These are phyloP conservation scores for Phragmites australis DNA, from an alignment of 176 grass and related monocot genomes.

Conservation along the genomic window DNA sequence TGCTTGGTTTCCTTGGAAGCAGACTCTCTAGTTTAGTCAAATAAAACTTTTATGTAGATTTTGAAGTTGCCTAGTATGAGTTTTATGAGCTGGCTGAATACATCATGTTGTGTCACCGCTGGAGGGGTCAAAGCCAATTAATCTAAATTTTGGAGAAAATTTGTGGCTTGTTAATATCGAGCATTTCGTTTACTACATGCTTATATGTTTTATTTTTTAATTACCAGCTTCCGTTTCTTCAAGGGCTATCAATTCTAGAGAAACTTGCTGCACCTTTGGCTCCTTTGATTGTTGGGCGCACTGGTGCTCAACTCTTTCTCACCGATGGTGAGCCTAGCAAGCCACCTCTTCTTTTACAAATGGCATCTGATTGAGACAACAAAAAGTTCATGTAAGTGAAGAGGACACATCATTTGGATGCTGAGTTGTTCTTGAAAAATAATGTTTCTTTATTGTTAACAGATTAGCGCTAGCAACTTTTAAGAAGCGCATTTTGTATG, in stretches of 20 bases:
- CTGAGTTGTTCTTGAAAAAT: slow-evolving; percentile 10
- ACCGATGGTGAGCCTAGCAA: slow-evolving; percentile 82
- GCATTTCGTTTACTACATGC: not conserved
- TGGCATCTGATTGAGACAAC: slow-evolving; percentile 70
- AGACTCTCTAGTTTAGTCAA: slow-evolving; percentile 29
- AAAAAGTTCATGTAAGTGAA: slow-evolving; percentile 68
- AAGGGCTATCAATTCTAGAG: slow-evolving; percentile 77
- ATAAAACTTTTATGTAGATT: not conserved
- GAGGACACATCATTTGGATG: not conserved
- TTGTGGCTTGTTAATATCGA: not conserved
- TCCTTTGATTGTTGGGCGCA: slow-evolving; percentile 67
- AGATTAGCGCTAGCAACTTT: slow-evolving; percentile 77
- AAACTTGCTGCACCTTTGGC: slow-evolving; percentile 80
- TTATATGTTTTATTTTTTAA: slow-evolving; percentile 26
- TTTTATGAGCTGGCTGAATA: not conserved
- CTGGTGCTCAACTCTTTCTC: slow-evolving; percentile 80
- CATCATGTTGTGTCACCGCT: not conserved
- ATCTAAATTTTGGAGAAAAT: not conserved
- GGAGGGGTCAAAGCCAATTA: not conserved
- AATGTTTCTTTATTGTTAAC: slow-evolving; percentile 34
- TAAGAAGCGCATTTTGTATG: slow-evolving; percentile 68
- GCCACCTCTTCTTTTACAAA: slow-evolving; percentile 67
- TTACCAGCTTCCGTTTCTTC: slow-evolving; percentile 83
- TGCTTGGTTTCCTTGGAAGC: not conserved
- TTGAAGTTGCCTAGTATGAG: not conserved